These are phyloP conservation scores for Polytrichum commune DNA, from an alignment of 225 moss, liverwort and hornwort species.

Conservation along the genomic window DNA sequence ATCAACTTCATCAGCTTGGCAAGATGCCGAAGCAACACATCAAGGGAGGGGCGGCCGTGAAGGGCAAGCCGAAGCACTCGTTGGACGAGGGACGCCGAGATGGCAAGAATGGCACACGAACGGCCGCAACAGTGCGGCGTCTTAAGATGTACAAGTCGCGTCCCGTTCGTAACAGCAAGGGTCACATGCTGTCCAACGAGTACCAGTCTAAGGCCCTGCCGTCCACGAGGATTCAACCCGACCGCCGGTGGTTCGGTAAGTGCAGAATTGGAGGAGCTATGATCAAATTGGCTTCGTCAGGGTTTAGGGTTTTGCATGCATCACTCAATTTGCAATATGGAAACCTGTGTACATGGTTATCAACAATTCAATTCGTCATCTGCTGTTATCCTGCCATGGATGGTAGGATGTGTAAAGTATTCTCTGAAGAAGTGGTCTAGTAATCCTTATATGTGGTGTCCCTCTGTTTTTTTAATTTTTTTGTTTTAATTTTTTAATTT, in stretches of 20 bases:
- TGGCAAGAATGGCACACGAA: slow-evolving; percentile 73
- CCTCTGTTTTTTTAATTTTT: background rate
- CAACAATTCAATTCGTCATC: too few relatives aligned
- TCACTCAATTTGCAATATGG: too few relatives aligned
- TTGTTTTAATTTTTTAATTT: too few relatives aligned
- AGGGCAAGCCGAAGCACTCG: slow-evolving; percentile 92
- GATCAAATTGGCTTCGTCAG: too few relatives aligned
- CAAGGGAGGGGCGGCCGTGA: slow-evolving; percentile 67
- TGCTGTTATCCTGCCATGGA: too few relatives aligned
- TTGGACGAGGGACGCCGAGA: slow-evolving; percentile 73
- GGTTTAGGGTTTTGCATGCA: too few relatives aligned
- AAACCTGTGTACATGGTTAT: too few relatives aligned
- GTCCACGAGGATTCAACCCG: slow-evolving; percentile 87
- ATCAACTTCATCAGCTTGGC: too few relatives aligned
- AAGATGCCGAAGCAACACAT: slow-evolving; percentile 59
- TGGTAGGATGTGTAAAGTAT: too few relatives aligned
- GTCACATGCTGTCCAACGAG: slow-evolving; percentile 73
- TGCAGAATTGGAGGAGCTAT: background rate
- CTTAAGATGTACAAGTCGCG: slow-evolving; percentile 96
- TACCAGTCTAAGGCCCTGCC: slow-evolving; percentile 83
- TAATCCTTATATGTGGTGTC: too few relatives aligned
- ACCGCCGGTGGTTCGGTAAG: slow-evolving; percentile 93
- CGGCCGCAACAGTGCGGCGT: slow-evolving; percentile 84
- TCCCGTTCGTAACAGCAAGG: slow-evolving; percentile 84
- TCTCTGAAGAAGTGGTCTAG: too few relatives aligned